Base-by-base conservation (phyloP, 2,329 filamentous ascomycete genomes). In the Raffaelea albimanens region DNA sequence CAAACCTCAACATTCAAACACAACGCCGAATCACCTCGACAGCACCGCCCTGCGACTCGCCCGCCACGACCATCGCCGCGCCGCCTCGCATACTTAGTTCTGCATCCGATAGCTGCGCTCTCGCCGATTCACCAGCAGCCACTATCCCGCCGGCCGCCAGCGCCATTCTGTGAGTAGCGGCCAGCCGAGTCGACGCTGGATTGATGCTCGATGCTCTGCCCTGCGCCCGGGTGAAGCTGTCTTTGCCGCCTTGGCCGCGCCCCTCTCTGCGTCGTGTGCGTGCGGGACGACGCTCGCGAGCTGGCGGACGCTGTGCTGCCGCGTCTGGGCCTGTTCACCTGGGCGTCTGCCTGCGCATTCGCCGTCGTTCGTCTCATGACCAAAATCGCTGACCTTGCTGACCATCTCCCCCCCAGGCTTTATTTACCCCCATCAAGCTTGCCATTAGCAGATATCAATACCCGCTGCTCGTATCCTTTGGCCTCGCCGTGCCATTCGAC, bases 1-100 rank as follows among this genome's bases (percentile, higher is more conserved):
- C 47, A 49, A 52, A 41, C 49, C 40, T 50, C 46, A 23, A 46
- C 45, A 46, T 38, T 34, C 40, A 29, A 31, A 45, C 23, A 45
- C 29, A 3, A 45, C 16, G n/a, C n/a, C n/a, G n/a, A n/a, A n/a
- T n/a, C n/a, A 38, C n/a, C 31, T 38, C n/a, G 7, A 5, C 14
- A 19, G 14, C 34, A 16, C 9, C 8, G 18, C 20, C 21, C 19
- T 5, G 31, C 38, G 23, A 40, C 39, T 38, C 42, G 22, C n/a
- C n/a, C n/a, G 39, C 43, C 31, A 23, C 33, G 14, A 23, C 39
- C 31, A 42, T 21, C 36, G 8, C 18, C n/a, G 25, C 33, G 29
- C 38, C 14, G 16, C n/a, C n/a, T 18, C 33, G 44, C 33, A 31
- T 45, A 20, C 1, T 39, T 25, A 31, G 8, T 23, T 14, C 13